Percentiles rank a stretch among this genome's conserved stretches.
These are phyloP conservation scores for Talaromyces sp. DNA, from an alignment of 2,329 filamentous ascomycete genomes.

Conservation along the genomic window DNA sequence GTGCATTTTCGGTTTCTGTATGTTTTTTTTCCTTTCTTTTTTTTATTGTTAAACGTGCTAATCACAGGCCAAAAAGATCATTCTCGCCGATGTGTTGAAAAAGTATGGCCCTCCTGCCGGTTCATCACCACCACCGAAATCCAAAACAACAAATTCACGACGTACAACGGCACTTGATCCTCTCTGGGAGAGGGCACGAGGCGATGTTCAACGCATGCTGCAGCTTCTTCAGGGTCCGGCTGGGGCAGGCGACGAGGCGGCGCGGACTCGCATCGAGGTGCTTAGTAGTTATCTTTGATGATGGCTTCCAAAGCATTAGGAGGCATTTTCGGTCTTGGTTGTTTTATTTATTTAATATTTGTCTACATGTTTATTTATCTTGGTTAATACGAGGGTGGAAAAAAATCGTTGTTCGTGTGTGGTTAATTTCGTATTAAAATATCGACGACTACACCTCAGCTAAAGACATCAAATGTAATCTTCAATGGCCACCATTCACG, in stretches of 20 bases:
- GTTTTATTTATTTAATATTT: not conserved
- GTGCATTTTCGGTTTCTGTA: constrained; percentile 12
- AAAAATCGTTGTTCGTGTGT: not conserved
- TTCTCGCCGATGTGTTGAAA: constrained; percentile 8
- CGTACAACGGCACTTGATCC: constrained; percentile 3
- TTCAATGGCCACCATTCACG: too few species aligned
- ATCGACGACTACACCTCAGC: not conserved
- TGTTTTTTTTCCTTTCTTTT: not conserved
- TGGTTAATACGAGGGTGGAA: not conserved
- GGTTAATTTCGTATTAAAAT: not conserved
- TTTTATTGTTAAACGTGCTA: not conserved
- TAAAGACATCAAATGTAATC: too few species aligned
- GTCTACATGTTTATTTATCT: too few species aligned
- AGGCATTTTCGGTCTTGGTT: not conserved
- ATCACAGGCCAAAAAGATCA: constrained; percentile 4
- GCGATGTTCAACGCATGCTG: constrained; percentile 11
- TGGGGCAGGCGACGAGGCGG: constrained; percentile 1
- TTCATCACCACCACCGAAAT: not conserved
- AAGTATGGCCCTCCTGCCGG: not conserved
- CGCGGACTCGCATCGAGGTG: constrained; percentile 12
- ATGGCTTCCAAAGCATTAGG: not conserved
- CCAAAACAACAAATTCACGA: not conserved
- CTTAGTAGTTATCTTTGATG: constrained; percentile 11
- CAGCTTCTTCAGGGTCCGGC: constrained; percentile 6
- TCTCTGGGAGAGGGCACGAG: constrained; percentile 8